phyloP scores from a whole-genome alignment of 176 grass and related monocot species.

The Paspalum notatum region DNA sequence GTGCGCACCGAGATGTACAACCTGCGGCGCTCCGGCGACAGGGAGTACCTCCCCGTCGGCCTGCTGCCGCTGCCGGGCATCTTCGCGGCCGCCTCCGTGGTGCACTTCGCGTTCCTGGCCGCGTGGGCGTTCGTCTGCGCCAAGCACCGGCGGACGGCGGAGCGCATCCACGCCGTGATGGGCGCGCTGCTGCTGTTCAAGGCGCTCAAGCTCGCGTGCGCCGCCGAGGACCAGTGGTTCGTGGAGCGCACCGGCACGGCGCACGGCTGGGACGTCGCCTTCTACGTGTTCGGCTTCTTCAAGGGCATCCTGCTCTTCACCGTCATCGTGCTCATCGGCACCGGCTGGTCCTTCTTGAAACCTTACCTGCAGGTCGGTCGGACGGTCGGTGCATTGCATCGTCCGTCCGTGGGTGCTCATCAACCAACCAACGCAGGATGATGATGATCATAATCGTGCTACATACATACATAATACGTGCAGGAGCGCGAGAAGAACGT shows the following conservation, averaged over 20 bases:
- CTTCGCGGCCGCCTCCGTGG: constrained; percentile 41
- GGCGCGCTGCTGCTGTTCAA: constrained; percentile 73
- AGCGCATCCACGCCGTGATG: constrained; percentile 58
- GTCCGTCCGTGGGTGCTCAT: no score
- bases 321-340: constrained; percentile 72
- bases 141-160: constrained; percentile 39
- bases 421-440: no score
- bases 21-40: constrained; percentile 7
- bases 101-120: constrained; percentile 49
- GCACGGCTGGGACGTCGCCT: constrained; percentile 75
- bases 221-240: constrained; percentile 67
- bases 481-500: constrained; percentile 75
- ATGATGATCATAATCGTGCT: no score
- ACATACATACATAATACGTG: no score
- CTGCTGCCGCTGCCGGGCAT: constrained; percentile 52
- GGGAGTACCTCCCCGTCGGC: constrained; percentile 60
- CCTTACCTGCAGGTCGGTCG: constrained; percentile 76
- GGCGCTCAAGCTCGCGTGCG: constrained; percentile 67
- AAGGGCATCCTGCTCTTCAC: constrained; percentile 75
- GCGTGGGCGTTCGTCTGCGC: constrained; percentile 43
- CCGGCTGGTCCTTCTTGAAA: constrained; percentile 76
- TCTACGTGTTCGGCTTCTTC: constrained; percentile 76
- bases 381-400: no score
- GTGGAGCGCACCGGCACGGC: constrained; percentile 60
- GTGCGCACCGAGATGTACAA: constrained; percentile 81